Percentiles rank a stretch among this genome's conserved stretches.
These are phyloP conservation scores for Azolla pinnata DNA, from an alignment of 75 land plant species.

Conservation along the genomic window DNA sequence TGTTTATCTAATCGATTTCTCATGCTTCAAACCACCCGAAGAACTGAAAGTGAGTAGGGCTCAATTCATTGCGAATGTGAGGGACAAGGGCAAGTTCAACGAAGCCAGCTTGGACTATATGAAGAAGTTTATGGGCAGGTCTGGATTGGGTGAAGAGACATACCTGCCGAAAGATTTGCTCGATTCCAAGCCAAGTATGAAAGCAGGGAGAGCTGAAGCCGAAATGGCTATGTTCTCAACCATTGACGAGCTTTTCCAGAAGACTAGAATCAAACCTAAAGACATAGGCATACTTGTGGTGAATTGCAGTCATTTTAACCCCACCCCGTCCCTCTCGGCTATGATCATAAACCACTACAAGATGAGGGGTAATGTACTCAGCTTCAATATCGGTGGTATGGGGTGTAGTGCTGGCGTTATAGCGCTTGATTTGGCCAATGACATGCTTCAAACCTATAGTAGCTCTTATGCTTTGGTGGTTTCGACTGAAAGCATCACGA, in stretches of 20 bases:
- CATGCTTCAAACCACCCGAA: slow-evolving; percentile 54
- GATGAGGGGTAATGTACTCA: slow-evolving; percentile 75
- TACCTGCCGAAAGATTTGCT: slow-evolving; percentile 46
- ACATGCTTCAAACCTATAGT: slow-evolving; percentile 61
- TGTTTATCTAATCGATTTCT: slow-evolving; percentile 66
- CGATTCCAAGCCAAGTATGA: slow-evolving; percentile 44
- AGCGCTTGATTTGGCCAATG: slow-evolving; percentile 60
- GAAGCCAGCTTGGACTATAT: slow-evolving; percentile 62
- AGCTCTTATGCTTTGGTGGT: slow-evolving; percentile 76
- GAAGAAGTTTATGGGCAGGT: slow-evolving; percentile 38
- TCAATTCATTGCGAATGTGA: slow-evolving; percentile 43
- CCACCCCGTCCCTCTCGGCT: slow-evolving; percentile 83
- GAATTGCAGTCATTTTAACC: slow-evolving; percentile 87
- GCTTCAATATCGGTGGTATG: slow-evolving; percentile 84
- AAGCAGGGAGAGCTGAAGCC: slow-evolving; percentile 67
- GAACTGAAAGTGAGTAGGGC: slow-evolving; percentile 46
- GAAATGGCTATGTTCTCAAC: slow-evolving; percentile 67
- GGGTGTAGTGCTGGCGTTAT: slow-evolving; percentile 86
- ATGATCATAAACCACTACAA: slow-evolving; percentile 89
- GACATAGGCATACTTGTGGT: slow-evolving; percentile 86
- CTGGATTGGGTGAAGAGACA: slow-evolving; percentile 71
- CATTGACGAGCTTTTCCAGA: slow-evolving; percentile 78
- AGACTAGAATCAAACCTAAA: slow-evolving; percentile 57
- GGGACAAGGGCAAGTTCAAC: slow-evolving; percentile 35
- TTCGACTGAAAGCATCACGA: slow-evolving; percentile 71